These are phyloP conservation scores for Cornus kousa DNA, from an alignment of 148 eudicot species.

Conservation along the genomic window DNA sequence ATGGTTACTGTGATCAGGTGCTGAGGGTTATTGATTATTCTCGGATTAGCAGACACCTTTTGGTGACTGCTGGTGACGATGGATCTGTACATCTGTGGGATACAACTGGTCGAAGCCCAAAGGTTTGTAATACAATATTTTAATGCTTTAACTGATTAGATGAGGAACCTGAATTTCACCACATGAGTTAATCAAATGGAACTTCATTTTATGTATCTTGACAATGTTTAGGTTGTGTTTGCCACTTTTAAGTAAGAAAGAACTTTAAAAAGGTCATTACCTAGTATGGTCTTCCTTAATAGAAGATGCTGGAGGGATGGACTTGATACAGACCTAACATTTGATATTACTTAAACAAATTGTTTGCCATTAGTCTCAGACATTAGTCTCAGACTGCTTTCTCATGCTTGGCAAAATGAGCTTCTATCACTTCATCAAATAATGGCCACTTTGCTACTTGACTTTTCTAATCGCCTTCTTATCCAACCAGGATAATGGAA, in stretches of 20 bases:
- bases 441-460: neutral
- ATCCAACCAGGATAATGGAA: neutral
- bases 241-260: neutral
- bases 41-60: constrained; percentile 83
- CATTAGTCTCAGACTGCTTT: neutral
- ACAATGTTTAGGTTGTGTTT: neutral
- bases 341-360: too few species aligned
- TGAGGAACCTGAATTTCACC: constrained; percentile 5
- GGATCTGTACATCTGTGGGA: constrained; percentile 97
- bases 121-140: constrained; percentile 43
- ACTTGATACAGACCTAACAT: too few species aligned
- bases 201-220: neutral
- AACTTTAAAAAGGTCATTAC: too few species aligned
- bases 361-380: neutral
- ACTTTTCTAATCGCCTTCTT: neutral
- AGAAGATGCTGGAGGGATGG: too few species aligned
- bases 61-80: constrained; percentile 98
- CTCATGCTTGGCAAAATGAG: neutral
- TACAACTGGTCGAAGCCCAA: constrained; percentile 85
- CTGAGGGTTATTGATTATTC: constrained; percentile 97
- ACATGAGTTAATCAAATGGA: neutral
- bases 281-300: too few species aligned
- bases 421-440: neutral
- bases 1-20: constrained; percentile 55
- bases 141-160: neutral